A percentile compares a stretch with the other conserved stretches of the same genome.
Evolutionary conservation across 2,329 filamentous ascomycete species (phyloP).

Genomic region (Sporothrix variecibatus): DNA sequence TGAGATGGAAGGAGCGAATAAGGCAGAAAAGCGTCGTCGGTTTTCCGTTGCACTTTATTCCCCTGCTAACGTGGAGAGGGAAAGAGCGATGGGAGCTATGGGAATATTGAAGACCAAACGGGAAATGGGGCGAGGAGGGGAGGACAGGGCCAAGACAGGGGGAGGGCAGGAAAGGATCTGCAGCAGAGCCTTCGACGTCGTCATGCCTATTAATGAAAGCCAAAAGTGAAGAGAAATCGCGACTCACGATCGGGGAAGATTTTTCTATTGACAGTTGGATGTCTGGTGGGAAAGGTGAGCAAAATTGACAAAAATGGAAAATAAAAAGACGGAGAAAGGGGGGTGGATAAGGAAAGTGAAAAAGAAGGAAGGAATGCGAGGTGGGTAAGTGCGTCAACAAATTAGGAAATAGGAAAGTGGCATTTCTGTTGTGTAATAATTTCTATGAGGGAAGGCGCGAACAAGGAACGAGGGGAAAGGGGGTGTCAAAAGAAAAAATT

Average conservation of each 20-base stretch:
- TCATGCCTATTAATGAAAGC: not conserved
- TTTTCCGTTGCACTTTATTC: not conserved
- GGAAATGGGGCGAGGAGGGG: not conserved
- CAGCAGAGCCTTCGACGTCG: not conserved
- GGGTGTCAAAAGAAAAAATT: not conserved
- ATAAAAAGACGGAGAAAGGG: not conserved
- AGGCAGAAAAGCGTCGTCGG: not conserved
- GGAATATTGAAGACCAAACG: not conserved
- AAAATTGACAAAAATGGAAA: not conserved
- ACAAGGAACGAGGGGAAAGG: conserved; percentile 4
- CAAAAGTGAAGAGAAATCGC: not conserved
- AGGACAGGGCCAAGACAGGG: not conserved
- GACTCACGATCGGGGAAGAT: not conserved
- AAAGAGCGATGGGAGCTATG: not conserved
- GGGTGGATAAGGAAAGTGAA: not conserved
- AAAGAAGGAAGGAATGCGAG: not conserved
- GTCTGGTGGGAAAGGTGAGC: not conserved
- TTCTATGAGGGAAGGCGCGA: not conserved
- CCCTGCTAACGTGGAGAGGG: not conserved
- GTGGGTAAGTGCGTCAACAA: not conserved
- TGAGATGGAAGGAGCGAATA: conserved; percentile 4
- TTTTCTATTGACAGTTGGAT: not conserved
- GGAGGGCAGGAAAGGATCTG: not conserved
- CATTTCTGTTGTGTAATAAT: not conserved
- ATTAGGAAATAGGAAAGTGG: not conserved